Base-by-base conservation (phyloP, 192 early-diverging fungal species). In the Anaeromyces robustus region DNA sequence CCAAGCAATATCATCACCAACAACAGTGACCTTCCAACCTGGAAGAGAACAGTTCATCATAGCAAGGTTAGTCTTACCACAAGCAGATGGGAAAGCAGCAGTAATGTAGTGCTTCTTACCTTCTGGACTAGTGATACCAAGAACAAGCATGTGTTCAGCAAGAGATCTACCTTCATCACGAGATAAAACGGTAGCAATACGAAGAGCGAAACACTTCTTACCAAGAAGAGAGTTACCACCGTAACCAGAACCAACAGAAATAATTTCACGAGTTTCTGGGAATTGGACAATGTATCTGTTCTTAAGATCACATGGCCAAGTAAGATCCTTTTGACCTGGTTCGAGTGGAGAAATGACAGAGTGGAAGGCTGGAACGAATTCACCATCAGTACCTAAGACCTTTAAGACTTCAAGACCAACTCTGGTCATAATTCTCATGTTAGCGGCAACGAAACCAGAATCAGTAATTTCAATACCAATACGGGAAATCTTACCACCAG, bases 21-120 rank as follows among this genome's bases (percentile, higher is more conserved):
- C 52, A 68, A 32, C 32, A 32, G 77, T 79, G 26, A 81, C 80
- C 79, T 81, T 81, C 80, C 80, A 81, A 18, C 80, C 80, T 29
- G 80, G 80, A 32, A 81, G 77, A 30, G 80, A 79, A 39, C 77
- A 79, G 34, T 79, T 39, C 39, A 81, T 32, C 80, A 81, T 81
- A 79, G 80, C 80, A 39, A 81, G 80, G 79, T 81, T 81, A 39
- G 80, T 81, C 77, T 81, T 81, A 79, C 80, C 80, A 68, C 80
- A 81, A 77, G 80, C 80, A 68, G 34, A 59, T 77, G 80, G 80
- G 80, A 81, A 81, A 77, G 80, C 80, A 34, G 80, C 80, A 34
- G 78, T 30, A 77, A 81, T 81, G 68, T 81, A 81, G 80, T 81
- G 77, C 43, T 77, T 81, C 80, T 34, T 59, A 30, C 78, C 78